Evolutionary conservation across 257 asterid genomes (phyloP).

Genomic region (Buddleja alternifolia): DNA sequence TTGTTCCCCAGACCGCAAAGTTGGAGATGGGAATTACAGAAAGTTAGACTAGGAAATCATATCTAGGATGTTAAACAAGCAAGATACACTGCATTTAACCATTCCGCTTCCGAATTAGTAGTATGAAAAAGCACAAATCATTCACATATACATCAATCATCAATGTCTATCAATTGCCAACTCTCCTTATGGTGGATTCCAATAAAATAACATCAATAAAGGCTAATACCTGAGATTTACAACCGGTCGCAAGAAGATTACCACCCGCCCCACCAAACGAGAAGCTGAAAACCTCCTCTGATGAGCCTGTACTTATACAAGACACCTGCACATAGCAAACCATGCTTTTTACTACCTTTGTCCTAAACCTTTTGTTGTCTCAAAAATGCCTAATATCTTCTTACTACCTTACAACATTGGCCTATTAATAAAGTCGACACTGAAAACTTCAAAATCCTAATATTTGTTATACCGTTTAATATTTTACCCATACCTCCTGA

Average conservation of each 20-base stretch:
- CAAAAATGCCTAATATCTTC: neutral
- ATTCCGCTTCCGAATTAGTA: neutral
- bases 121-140: neutral
- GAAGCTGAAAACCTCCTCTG: constrained; percentile 85
- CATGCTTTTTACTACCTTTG: constrained; percentile 3
- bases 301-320: constrained; percentile 57
- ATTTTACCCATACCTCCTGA: too few species aligned
- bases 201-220: neutral
- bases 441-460: neutral
- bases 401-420: neutral
- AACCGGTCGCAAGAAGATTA: constrained; percentile 86
- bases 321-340: constrained; percentile 61
- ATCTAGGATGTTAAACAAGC: neutral
- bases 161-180: neutral
- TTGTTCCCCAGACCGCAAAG: neutral
- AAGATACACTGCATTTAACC: neutral
- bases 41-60: neutral
- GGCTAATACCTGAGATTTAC: constrained; percentile 64
- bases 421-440: neutral
- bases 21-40: too few species aligned
- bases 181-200: neutral
- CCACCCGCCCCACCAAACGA: constrained; percentile 80
- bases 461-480: too few species aligned
- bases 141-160: neutral
- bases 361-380: neutral